phyloP scores from a whole-genome alignment of 2,329 filamentous ascomycete genomes.

The Microdochium trichocladiopsis region DNA sequence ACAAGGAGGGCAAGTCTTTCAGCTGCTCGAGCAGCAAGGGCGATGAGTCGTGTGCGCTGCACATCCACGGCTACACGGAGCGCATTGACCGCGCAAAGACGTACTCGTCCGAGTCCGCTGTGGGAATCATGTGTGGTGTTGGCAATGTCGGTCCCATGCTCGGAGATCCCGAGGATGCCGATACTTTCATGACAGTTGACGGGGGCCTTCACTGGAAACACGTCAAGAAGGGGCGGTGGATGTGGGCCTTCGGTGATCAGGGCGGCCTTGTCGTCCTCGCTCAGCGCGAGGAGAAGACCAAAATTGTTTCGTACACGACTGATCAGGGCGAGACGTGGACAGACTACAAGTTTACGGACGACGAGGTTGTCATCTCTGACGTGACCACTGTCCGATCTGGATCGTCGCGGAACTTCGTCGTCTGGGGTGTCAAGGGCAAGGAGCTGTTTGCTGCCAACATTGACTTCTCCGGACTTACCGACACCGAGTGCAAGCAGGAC shows the following conservation, averaged over 20 bases:
- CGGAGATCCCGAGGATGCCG: constrained; percentile 59
- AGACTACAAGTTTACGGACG: constrained; percentile 64
- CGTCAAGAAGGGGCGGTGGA: constrained; percentile 80
- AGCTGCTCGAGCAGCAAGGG: constrained; percentile 55
- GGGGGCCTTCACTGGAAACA: constrained; percentile 85
- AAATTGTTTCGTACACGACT: constrained; percentile 64
- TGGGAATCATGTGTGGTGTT: constrained; percentile 84
- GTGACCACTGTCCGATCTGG: constrained; percentile 87
- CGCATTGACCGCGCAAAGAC: constrained; percentile 74
- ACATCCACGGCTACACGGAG: constrained; percentile 95
- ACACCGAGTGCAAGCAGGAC: constrained; percentile 65
- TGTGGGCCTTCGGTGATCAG: constrained; percentile 94
- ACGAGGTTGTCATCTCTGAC: constrained; percentile 66
- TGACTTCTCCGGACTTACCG: constrained; percentile 78
- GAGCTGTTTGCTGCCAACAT: constrained; percentile 71
- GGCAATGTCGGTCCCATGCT: constrained; percentile 81
- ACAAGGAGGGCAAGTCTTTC: constrained; percentile 65
- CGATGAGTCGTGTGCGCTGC: constrained; percentile 68
- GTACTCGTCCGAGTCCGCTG: constrained; percentile 79
- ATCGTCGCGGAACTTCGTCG: constrained; percentile 80
- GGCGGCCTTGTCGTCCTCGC: constrained; percentile 89
- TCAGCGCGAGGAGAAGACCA: constrained; percentile 60
- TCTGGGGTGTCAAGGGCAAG: constrained; percentile 67
- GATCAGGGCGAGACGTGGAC: constrained; percentile 79
- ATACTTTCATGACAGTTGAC: constrained; percentile 87